Base-by-base conservation (phyloP, 2,329 filamentous ascomycete genomes). In the Colletotrichum brevisporum region DNA sequence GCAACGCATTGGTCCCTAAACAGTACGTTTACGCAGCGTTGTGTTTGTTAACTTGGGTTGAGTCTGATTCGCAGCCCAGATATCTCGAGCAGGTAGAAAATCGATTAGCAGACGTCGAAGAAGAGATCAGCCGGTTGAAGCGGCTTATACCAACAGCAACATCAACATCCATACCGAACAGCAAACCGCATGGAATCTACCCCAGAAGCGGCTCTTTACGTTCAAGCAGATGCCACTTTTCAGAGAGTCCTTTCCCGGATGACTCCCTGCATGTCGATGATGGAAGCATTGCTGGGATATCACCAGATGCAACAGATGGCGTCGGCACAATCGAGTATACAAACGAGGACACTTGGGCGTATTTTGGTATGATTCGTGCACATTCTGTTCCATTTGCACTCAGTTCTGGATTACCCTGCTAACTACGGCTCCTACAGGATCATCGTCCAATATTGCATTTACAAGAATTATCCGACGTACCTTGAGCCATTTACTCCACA, bases 401-500 rank as follows among this genome's bases (percentile, higher is more conserved):
- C 16, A 12, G 15, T 18, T 36, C 26, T n/a, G 24, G 16, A 24
- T n/a, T 18, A 3, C 4, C 18, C 21, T 45, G 18, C 48, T 61
- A 21, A 69, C 41, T 10, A n/a, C n/a, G 15, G 5, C 1, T 26
- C 26, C 4, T 4, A 6, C 31, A 73, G 71, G 71, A 3, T 69
- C 74, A 15, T 72, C 73, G 5, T 75, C 74, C 10, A 75, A 75
- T 9, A 75, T 75, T 45, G 69, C 69, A 13, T 75, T 75, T 18
- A 73, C 70, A 4, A 64, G 72, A 18, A 64, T 71, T n/a, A 67
- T 75, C 13, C 64, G 71, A 6, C 68, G 63, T 3, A 69, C 71
- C 5, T 52, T 77, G 10, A 54, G 60, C 24, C 50, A 69, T 43
- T 61, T 51, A 13, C 58, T 64, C 12, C 60, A 50, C 5, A 59